Conservation (phyloP, 148 eudicot genomes). For the Spergularia bocconei region DNA sequence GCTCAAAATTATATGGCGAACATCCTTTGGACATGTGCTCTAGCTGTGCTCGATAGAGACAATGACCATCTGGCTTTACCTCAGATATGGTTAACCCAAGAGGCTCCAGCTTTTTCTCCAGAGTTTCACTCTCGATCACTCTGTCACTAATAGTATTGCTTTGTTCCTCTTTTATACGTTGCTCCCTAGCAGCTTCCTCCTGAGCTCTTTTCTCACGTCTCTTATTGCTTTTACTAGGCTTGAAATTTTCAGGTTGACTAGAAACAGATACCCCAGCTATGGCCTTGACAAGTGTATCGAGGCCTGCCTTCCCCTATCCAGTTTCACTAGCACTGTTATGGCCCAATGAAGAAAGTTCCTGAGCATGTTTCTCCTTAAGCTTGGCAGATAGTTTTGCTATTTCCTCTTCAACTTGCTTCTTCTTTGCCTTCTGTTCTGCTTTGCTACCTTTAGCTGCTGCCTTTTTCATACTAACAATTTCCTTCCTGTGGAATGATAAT, state of each 20-base stretch:
- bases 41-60: constrained; percentile 69
- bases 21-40: constrained; percentile 43
- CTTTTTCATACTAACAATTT: constrained; percentile 57
- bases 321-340: constrained; percentile 30
- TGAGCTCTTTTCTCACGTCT: constrained; percentile 73
- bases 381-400: constrained; percentile 47
- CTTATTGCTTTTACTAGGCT: constrained; percentile 67
- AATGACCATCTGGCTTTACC: constrained; percentile 73
- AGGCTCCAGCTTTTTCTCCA: constrained; percentile 57
- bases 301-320: constrained; percentile 38
- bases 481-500: constrained; percentile 44
- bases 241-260: constrained; percentile 43
- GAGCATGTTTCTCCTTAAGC: constrained; percentile 58
- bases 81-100: constrained; percentile 55
- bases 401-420: constrained; percentile 77
- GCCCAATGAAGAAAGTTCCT: constrained; percentile 63
- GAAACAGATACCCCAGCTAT: constrained; percentile 65
- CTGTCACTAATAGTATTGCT: constrained; percentile 53
- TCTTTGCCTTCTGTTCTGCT: constrained; percentile 78
- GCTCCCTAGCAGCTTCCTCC: constrained; percentile 71
- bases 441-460: constrained; percentile 86
- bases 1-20: constrained; percentile 48
- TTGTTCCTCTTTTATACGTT: constrained; percentile 68
- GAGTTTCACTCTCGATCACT: constrained; percentile 43
- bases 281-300: constrained; percentile 61